phyloP scores from a whole-genome alignment of 371 early-diverging fungal genomes.

The Funneliformis caledonium region DNA sequence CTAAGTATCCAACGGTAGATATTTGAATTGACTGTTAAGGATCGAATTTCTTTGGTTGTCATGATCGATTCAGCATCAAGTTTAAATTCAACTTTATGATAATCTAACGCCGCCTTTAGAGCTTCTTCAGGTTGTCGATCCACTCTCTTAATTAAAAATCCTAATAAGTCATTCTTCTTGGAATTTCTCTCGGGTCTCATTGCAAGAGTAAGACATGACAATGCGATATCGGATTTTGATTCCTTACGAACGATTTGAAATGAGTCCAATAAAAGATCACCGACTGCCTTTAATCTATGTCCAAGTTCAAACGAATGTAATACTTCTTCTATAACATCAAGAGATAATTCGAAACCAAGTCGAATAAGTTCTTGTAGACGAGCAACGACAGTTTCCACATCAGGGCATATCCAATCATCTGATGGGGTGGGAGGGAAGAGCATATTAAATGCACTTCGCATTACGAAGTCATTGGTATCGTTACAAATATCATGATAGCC shows the following conservation, averaged over 20 bases:
- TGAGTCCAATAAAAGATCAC: neutral
- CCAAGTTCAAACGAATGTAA: neutral
- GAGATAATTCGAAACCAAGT: slow-evolving; percentile 1
- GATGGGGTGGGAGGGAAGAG: slow-evolving; percentile 16
- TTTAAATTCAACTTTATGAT: neutral
- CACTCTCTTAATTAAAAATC: neutral
- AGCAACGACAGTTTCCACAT: neutral
- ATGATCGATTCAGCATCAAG: too few relatives aligned
- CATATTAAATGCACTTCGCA: slow-evolving; percentile 10
- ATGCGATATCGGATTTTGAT: neutral
- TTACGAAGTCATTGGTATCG: slow-evolving; percentile 30
- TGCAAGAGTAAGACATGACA: neutral
- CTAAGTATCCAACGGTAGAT: neutral
- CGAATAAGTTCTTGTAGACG: neutral
- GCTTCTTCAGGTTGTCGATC: neutral
- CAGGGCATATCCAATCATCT: neutral
- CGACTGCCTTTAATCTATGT: neutral
- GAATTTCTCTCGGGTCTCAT: slow-evolving; percentile 1
- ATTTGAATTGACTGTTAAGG: neutral
- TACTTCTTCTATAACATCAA: slow-evolving; percentile 10
- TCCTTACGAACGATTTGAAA: neutral
- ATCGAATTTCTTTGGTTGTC: neutral
- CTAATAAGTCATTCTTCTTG: neutral
- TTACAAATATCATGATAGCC: slow-evolving; percentile 21
- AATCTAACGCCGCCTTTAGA: neutral